Evolutionary conservation across 148 eudicot genomes (phyloP).

Genomic region (Rhododendron griersonianum): DNA sequence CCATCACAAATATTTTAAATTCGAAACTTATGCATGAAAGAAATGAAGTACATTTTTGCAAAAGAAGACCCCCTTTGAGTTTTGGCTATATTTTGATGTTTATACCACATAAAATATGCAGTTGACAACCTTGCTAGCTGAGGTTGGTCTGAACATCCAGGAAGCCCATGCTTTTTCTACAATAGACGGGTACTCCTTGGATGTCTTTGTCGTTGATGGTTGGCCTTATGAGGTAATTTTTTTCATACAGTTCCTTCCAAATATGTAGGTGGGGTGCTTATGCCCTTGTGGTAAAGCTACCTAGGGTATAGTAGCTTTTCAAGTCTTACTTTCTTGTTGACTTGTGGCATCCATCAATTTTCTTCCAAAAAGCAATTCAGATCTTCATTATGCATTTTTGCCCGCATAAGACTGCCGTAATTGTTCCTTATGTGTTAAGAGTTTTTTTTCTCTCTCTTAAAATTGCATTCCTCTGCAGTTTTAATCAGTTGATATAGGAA

Average conservation of each 20-base stretch:
- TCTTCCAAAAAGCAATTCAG: not conserved
- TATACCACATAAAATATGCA: conserved; percentile 27
- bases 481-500: not conserved
- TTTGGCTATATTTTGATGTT: not conserved
- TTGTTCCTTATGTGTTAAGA: not conserved
- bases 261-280: not conserved
- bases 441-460: not conserved
- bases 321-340: not conserved
- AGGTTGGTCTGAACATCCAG: conserved; percentile 75
- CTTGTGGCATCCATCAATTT: not conserved
- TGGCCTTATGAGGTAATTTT: conserved; percentile 73
- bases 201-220: conserved; percentile 85
- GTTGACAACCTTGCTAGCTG: conserved; percentile 71
- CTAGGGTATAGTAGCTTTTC: not conserved
- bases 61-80: not conserved
- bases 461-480: not conserved
- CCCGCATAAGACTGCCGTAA: not conserved
- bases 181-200: conserved; percentile 73
- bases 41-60: not conserved
- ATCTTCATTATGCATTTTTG: not conserved
- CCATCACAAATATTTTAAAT: not conserved
- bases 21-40: not conserved
- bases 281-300: not conserved
- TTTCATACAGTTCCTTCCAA: conserved; percentile 4
- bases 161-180: conserved; percentile 89